Evolutionary conservation across 148 eudicot species (phyloP), one percentile per base, ranked within the genome.

Genomic region (Camellia sinensis): DNA sequence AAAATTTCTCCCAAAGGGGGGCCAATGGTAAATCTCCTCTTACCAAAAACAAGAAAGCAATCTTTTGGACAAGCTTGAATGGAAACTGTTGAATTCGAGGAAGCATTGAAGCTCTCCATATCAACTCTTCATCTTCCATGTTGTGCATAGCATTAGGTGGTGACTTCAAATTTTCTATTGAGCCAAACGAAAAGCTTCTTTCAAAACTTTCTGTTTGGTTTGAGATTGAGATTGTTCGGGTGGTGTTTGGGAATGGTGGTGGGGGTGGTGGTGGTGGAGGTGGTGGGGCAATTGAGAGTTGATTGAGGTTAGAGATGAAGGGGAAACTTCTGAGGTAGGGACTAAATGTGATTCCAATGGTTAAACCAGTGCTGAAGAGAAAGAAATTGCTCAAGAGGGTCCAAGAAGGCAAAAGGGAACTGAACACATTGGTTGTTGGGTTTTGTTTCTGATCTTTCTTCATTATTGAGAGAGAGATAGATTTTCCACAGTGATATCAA

Each of bases 21-120:
- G 84, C 88, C 84, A 91, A 75, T 18, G 91, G 94, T 75, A 91
- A 75, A 3, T 81, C 67, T 29, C 92, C 92, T 76, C 88, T 86
- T 70, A 88, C 86, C 68, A 91, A 79, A 79, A 87, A 91, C 92
- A 91, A 73, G 70, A 91, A 91, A 5, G 92, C 94, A 45, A 91
- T 68, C 75, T 91, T 88, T 0, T 88, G 92, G 18, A 74, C 61
- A 10, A 56, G 71, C 12, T 77, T 46, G 44, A 73, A 60, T 14
- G 78, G 79, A 62, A 40, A 37, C 12, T 74, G 6, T 12, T 48
- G 75, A 10, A 81, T 73, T 45, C 77, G 84, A 9, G 85, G 86
- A 13, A 75, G 81, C 84, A 85, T 84, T 11, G 88, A 87, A 0
- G 90, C 93, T 59, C 65, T 66, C 87, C 82, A 83, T 37, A 87